Evolutionary conservation across 805 yeast species (phyloP).

Genomic region (Nadsonia fulvescens): DNA sequence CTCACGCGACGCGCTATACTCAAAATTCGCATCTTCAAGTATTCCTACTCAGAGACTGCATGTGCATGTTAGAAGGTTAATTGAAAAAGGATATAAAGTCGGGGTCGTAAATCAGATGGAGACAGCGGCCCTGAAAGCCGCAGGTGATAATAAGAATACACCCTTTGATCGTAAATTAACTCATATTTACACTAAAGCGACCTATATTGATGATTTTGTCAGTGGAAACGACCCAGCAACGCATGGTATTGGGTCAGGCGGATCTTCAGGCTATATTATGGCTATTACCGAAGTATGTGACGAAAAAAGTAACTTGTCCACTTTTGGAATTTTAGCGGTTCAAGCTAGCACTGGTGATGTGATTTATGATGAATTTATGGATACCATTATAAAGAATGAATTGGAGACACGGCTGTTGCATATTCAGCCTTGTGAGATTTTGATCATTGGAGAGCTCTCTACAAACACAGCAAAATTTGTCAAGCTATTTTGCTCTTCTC

Average conservation of each 20-base stretch:
- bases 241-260: not conserved
- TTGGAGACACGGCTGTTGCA: conserved; percentile 60
- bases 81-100: conserved; percentile 58
- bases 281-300: conserved; percentile 9
- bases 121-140: conserved; percentile 52
- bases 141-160: conserved; percentile 30
- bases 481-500: conserved; percentile 2
- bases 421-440: conserved; percentile 59
- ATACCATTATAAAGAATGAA: conserved; percentile 35
- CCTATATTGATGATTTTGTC: conserved; percentile 50
- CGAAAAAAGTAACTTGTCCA: conserved; percentile 6
- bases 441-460: conserved; percentile 27
- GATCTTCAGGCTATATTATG: conserved; percentile 12
- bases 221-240: conserved; percentile 9
- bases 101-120: conserved; percentile 81
- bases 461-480: conserved; percentile 17
- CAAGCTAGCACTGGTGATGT: conserved; percentile 65
- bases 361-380: conserved; percentile 51
- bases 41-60: conserved; percentile 67
- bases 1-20: conserved; percentile 30
- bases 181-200: conserved; percentile 63
- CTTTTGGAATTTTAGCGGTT: conserved; percentile 36
- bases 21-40: conserved; percentile 63
- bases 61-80: conserved; percentile 54
- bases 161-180: conserved; percentile 55